Percentiles rank a stretch among this genome's conserved stretches.
Conservation (phyloP, 352 stramenopile species). For the Elongisporangium undulatum region DNA sequence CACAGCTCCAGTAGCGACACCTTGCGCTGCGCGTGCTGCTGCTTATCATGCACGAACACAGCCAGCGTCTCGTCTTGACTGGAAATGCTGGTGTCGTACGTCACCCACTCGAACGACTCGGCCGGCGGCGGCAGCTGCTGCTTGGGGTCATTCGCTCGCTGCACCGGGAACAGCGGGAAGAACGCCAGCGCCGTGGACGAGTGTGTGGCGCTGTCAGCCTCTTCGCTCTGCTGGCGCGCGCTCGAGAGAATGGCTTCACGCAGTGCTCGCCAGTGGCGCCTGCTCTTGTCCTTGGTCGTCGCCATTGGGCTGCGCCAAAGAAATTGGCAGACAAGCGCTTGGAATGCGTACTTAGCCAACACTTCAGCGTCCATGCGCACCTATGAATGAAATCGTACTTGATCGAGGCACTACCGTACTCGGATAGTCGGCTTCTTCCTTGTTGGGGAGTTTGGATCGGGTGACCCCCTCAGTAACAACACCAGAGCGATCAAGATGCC, state of each 20-base stretch:
- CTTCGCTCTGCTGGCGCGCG: slow-evolving; percentile 13
- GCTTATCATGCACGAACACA: slow-evolving; percentile 69
- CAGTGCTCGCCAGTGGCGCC: slow-evolving; percentile 65
- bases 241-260: slow-evolving; percentile 48
- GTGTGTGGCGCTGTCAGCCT: slow-evolving; percentile 20
- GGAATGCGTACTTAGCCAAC: not conserved
- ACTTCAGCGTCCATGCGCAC: not conserved
- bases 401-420: not conserved
- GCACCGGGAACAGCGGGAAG: slow-evolving; percentile 38
- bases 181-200: slow-evolving; percentile 63
- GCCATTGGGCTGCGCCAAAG: not conserved
- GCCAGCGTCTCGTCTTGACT: slow-evolving; percentile 1
- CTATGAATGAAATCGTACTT: not conserved
- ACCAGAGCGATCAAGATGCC: slow-evolving; percentile 33
- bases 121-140: slow-evolving; percentile 8
- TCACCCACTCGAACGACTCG: slow-evolving; percentile 43
- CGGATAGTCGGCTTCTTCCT: not conserved
- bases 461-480: not conserved
- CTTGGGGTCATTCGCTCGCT: slow-evolving; percentile 6
- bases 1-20: slow-evolving; percentile 62
- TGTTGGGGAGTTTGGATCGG: not conserved
- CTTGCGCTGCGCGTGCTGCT: slow-evolving; percentile 27
- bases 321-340: not conserved
- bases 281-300: slow-evolving; percentile 25
- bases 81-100: slow-evolving; percentile 26